Conservation (phyloP, 805 yeast genomes). For the Candida ascalaphidarum region DNA sequence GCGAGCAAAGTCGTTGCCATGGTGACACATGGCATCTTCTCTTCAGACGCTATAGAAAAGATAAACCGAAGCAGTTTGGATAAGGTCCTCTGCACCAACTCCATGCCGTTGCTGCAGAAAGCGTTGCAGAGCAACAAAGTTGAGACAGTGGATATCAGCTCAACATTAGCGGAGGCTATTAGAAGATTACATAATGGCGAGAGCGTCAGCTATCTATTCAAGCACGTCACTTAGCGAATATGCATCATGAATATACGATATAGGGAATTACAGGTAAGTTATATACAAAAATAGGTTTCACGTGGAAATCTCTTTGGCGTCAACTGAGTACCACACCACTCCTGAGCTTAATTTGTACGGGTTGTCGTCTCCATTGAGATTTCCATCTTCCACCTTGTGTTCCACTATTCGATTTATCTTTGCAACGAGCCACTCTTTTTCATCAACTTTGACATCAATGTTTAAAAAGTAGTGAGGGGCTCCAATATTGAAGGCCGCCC, state of each 20-base stretch:
- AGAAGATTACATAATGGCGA: slow-evolving; percentile 85
- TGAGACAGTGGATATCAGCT: slow-evolving; percentile 62
- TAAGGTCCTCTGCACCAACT: slow-evolving; percentile 70
- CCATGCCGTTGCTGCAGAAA: slow-evolving; percentile 70
- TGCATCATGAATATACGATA: no score
- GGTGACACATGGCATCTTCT: slow-evolving; percentile 74
- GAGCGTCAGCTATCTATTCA: slow-evolving; percentile 72
- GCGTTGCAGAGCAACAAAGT: slow-evolving; percentile 49
- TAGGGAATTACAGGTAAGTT: no score
- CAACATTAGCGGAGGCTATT: slow-evolving; percentile 72
- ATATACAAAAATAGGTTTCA: no score
- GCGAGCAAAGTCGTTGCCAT: slow-evolving; percentile 74
- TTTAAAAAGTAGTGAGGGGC: slow-evolving; percentile 77
- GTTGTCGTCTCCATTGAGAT: slow-evolving; percentile 33
- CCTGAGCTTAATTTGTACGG: slow-evolving; percentile 64
- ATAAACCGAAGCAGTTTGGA: slow-evolving; percentile 61
- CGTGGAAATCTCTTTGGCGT: slow-evolving; percentile 31
- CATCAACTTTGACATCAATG: slow-evolving; percentile 14
- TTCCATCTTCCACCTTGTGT: slow-evolving; percentile 39
- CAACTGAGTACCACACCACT: slow-evolving; percentile 54
- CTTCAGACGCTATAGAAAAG: slow-evolving; percentile 66
- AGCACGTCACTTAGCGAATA: slow-evolving; percentile 43
- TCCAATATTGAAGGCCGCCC: slow-evolving; percentile 94
- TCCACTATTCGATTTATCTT: slow-evolving; percentile 52
- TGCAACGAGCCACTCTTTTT: slow-evolving; percentile 81